Conservation (phyloP, 164 flowering plant species). For the Umbellularia californica region DNA sequence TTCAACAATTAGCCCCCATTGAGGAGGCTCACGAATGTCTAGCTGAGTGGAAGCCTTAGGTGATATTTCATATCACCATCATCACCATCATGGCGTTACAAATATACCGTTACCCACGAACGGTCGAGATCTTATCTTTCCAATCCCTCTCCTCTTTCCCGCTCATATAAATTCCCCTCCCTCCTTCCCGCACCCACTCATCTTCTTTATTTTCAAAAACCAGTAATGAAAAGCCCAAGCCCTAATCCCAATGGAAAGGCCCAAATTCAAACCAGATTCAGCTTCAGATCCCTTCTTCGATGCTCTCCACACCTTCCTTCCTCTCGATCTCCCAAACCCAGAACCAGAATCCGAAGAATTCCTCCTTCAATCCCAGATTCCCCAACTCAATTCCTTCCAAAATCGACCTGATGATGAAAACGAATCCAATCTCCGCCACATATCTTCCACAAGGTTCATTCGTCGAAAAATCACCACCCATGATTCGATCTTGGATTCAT, state of each 20-base stretch:
- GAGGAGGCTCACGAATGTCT: too few relatives aligned
- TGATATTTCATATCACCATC: too few relatives aligned
- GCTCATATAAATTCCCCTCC: too few relatives aligned
- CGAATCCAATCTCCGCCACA: slow-evolving; percentile 21
- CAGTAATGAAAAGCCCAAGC: background rate
- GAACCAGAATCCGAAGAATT: slow-evolving; percentile 10
- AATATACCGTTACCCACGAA: too few relatives aligned
- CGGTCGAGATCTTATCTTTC: too few relatives aligned
- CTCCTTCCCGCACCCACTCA: too few relatives aligned
- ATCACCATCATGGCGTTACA: too few relatives aligned
- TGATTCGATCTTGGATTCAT: slow-evolving; percentile 2
- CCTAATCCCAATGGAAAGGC: slow-evolving; percentile 10
- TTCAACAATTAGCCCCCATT: too few relatives aligned
- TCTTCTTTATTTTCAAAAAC: too few relatives aligned
- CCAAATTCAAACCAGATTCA: background rate
- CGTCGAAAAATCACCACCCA: slow-evolving; percentile 1
- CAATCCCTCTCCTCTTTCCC: too few relatives aligned
- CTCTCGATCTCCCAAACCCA: slow-evolving; percentile 26
- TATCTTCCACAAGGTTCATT: slow-evolving; percentile 10
- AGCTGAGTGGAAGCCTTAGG: too few relatives aligned
- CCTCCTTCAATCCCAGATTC: slow-evolving; percentile 10
- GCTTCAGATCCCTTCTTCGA: slow-evolving; percentile 32
- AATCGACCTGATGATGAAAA: too few relatives aligned
- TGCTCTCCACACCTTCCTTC: slow-evolving; percentile 43
- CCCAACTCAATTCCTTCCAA: background rate